A percentile compares a stretch with the other conserved stretches of the same genome.
Evolutionary conservation across 371 early-diverging fungal species (phyloP).

Genomic region (Mycotypha africana): DNA sequence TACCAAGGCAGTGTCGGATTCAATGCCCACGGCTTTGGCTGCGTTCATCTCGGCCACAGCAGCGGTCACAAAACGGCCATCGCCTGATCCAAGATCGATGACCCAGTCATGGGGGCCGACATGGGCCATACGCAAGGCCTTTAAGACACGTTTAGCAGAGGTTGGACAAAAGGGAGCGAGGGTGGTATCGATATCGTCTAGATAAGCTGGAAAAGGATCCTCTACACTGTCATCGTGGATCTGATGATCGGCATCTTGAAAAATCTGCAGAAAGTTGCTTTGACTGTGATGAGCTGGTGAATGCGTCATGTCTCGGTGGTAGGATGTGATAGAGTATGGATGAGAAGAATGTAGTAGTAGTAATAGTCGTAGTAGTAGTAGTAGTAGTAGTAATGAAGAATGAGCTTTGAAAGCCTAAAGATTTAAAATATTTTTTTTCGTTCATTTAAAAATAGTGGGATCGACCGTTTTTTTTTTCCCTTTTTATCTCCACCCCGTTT

Average conservation of each 20-base stretch:
- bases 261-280: constrained; percentile 27
- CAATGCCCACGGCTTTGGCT: constrained; percentile 48
- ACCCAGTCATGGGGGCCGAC: constrained; percentile 35
- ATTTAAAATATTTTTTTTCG: too few species aligned
- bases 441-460: too few species aligned
- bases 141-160: constrained; percentile 47
- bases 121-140: constrained; percentile 49
- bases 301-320: too few species aligned
- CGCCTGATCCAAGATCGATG: constrained; percentile 63
- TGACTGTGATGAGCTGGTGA: too few species aligned
- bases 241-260: constrained; percentile 24
- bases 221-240: constrained; percentile 31
- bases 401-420: too few species aligned
- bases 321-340: too few species aligned
- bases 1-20: constrained; percentile 47
- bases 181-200: constrained; percentile 50
- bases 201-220: constrained; percentile 52
- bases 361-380: too few species aligned
- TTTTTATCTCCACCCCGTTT: too few species aligned
- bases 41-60: constrained; percentile 46
- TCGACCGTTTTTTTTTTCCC: too few species aligned
- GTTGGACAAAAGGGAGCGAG: constrained; percentile 64
- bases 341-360: too few species aligned
- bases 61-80: constrained; percentile 57
- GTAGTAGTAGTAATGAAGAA: too few species aligned